These are phyloP conservation scores for Skeletonema menzelii DNA, from an alignment of 108 stramenopile genomes.

Conservation along the genomic window DNA sequence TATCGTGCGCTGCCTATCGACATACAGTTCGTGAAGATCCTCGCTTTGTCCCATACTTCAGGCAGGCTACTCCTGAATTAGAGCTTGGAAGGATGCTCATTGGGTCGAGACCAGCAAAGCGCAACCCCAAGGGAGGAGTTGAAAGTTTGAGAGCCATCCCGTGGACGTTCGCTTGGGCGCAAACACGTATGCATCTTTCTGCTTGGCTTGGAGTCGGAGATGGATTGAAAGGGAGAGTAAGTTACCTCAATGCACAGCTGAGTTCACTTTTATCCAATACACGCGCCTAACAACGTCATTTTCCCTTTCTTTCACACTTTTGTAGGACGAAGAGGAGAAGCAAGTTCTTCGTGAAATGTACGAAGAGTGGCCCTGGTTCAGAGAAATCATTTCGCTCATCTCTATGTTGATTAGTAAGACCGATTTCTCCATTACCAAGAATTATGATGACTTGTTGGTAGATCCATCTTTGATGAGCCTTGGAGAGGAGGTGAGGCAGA, in stretches of 20 bases:
- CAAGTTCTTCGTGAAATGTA: slow-evolving; percentile 86
- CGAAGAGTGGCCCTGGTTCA: slow-evolving; percentile 94
- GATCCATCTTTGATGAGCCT: slow-evolving; percentile 62
- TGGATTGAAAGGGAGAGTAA: slow-evolving; percentile 61
- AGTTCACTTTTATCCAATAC: not conserved
- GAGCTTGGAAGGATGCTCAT: slow-evolving; percentile 92
- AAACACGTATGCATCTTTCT: slow-evolving; percentile 93
- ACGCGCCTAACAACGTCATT: not conserved
- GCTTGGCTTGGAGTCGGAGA: slow-evolving; percentile 97
- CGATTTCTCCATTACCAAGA: slow-evolving; percentile 88
- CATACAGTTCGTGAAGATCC: slow-evolving; percentile 86
- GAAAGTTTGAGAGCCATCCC: slow-evolving; percentile 96
- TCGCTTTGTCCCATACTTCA: slow-evolving; percentile 96
- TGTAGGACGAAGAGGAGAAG: slow-evolving; percentile 53
- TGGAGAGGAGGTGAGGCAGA: slow-evolving; percentile 83
- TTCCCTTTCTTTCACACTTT: not conserved
- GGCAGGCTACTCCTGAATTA: slow-evolving; percentile 96
- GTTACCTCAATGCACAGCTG: slow-evolving; percentile 6
- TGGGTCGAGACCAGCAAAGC: slow-evolving; percentile 94
- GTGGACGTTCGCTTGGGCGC: slow-evolving; percentile 98
- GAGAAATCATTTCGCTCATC: slow-evolving; percentile 90
- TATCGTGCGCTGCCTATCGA: slow-evolving; percentile 85
- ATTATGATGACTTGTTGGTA: slow-evolving; percentile 92
- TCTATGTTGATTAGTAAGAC: slow-evolving; percentile 96
- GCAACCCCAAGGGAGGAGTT: slow-evolving; percentile 95